Conservation (phyloP, 352 stramenopile genomes). For the Stramenopiles sp. region DNA sequence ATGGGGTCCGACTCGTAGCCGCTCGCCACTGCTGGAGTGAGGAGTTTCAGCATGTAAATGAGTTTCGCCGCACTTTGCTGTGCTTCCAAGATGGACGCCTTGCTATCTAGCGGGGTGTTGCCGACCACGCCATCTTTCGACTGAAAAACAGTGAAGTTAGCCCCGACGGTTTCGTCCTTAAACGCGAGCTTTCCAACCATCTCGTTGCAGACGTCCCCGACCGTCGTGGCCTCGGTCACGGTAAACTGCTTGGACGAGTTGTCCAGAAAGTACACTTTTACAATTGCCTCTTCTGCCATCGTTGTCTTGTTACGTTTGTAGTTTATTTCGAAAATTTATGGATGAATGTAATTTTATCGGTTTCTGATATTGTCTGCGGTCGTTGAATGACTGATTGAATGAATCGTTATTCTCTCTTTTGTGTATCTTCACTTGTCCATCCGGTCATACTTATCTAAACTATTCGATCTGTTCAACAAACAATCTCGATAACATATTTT, state of each 20-base stretch:
- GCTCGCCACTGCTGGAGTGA: background rate
- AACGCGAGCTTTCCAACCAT: background rate
- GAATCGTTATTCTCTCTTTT: too few species aligned
- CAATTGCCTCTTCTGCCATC: background rate
- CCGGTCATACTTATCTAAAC: too few species aligned
- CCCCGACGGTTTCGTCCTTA: background rate
- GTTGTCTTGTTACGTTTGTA: too few species aligned
- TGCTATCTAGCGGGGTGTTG: background rate
- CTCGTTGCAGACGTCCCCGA: background rate
- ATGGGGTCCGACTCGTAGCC: background rate
- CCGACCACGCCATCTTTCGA: background rate
- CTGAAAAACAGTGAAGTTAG: background rate
- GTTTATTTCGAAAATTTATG: too few species aligned
- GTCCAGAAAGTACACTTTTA: constrained; percentile 2
- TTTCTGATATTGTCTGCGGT: too few species aligned
- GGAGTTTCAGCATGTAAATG: background rate
- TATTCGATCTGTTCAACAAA: too few species aligned
- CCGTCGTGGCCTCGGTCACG: background rate
- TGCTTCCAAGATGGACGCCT: background rate
- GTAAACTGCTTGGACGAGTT: background rate
- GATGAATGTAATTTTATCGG: too few species aligned
- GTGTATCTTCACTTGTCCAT: too few species aligned
- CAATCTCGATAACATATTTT: too few species aligned
- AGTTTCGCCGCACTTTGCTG: background rate
- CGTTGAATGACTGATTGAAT: too few species aligned